Evolutionary conservation across 148 eudicot species (phyloP).

Genomic region (Cornus suecica): DNA sequence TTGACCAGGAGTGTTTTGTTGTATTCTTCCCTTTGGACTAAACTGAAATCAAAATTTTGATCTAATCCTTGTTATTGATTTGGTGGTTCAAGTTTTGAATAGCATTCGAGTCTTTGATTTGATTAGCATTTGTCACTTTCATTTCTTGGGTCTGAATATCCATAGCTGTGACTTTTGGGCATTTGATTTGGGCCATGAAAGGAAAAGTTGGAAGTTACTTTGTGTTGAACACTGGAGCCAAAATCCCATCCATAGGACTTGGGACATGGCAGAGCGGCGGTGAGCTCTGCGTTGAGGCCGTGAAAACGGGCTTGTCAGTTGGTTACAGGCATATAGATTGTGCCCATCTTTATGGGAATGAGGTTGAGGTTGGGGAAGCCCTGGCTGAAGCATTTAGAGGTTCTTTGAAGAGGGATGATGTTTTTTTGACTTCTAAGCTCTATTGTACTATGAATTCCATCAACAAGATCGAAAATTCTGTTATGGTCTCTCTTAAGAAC

Average conservation of each 20-base stretch:
- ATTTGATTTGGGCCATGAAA: constrained; percentile 17
- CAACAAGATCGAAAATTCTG: constrained; percentile 33
- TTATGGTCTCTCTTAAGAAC: constrained; percentile 31
- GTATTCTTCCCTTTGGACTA: neutral
- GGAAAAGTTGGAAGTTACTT: constrained; percentile 27
- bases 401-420: constrained; percentile 29
- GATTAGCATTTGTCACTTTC: neutral
- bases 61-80: neutral
- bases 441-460: constrained; percentile 31
- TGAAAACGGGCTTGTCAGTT: constrained; percentile 23
- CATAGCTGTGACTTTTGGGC: neutral
- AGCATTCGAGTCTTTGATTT: neutral
- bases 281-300: constrained; percentile 26
- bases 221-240: constrained; percentile 27
- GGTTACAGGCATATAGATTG: constrained; percentile 35
- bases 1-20: neutral
- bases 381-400: constrained; percentile 22
- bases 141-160: neutral
- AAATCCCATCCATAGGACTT: constrained; percentile 32
- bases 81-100: neutral
- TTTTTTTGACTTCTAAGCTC: constrained; percentile 32
- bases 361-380: constrained; percentile 34
- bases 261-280: constrained; percentile 41
- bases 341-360: constrained; percentile 35
- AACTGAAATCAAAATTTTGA: neutral